Evolutionary conservation across 2,329 filamentous ascomycete genomes (phyloP), one percentile per base, ranked within the genome.

Genomic region (Diaporthe citriasiana): DNA sequence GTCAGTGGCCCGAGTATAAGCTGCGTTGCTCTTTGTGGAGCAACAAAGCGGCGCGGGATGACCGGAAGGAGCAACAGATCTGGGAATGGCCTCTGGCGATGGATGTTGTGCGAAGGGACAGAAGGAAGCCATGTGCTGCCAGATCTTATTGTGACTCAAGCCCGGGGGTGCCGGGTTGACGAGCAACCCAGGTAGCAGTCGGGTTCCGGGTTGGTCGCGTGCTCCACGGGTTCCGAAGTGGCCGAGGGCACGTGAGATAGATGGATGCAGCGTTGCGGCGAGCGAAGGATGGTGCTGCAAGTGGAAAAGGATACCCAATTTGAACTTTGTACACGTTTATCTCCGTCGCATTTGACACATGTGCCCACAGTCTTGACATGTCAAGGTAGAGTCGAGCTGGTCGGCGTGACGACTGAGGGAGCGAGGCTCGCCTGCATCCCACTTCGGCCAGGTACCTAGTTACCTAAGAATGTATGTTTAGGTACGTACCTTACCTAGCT

Each of bases 271-370:
- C 2, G 17, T 53, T 53, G 50, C 35, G 30, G 45, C 19, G 25
- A 33, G 25, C n/a, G 45, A 33, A 53, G 56, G 40, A 33, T n/a
- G 45, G 22, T 22, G 25, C 40, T 51, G 33, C 33, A 35, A 55
- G n/a, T n/a, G 33, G 33, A 53, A 70, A 42, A 63, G 56, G 70
- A 71, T 71, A 71, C 56, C 56, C 70, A 71, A 63, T 63, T 63
- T 63, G 45, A 60, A 42, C 45, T 60, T 57, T 60, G 35, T 22
- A 65, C 19, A 71, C 53, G 3, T 22, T 5, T 27, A 42, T 51
- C 27, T 25, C 22, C 50, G 19, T 27, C 13, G 27, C 50, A n/a
- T n/a, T n/a, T n/a, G n/a, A n/a, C n/a, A 68, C 45, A 35, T 30
- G 15, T 45, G 25, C 17, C 25, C 17, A 30, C 25, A 15, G n/a